These are phyloP conservation scores for Plasmodium gaboni DNA, from an alignment of 169 alveolate genomes.

Conservation along the genomic window DNA sequence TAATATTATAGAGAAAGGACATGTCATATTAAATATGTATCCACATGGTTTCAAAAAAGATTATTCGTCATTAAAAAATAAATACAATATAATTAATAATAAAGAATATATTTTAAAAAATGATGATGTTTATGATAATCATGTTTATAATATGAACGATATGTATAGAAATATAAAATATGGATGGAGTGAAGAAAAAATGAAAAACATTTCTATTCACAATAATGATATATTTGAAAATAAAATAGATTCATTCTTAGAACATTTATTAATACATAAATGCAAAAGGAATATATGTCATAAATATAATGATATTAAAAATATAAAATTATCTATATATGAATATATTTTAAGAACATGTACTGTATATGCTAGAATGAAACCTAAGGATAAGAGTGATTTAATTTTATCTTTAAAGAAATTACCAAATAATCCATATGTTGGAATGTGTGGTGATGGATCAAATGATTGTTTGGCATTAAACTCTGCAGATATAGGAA, in stretches of 20 bases:
- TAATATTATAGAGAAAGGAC: too few species aligned
- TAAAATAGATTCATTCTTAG: background rate
- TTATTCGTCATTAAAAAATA: too few species aligned
- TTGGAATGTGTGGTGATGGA: constrained; percentile 95
- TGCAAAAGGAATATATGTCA: background rate
- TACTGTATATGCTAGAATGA: constrained; percentile 9
- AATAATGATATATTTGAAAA: too few species aligned
- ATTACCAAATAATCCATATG: constrained; percentile 61
- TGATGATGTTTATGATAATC: too few species aligned
- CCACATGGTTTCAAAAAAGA: too few species aligned
- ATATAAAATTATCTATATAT: constrained; percentile 1
- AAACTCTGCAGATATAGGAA: constrained; percentile 91
- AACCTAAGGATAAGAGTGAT: background rate
- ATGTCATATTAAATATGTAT: too few species aligned
- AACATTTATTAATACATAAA: background rate
- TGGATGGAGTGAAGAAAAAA: too few species aligned
- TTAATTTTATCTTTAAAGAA: constrained; percentile 1
- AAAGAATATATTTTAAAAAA: too few species aligned
- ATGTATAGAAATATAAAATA: too few species aligned
- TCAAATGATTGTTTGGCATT: constrained; percentile 94
- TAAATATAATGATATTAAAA: background rate
- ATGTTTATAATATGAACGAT: too few species aligned
- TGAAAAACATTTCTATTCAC: too few species aligned
- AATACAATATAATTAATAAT: too few species aligned
- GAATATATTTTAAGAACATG: constrained; percentile 1